These are phyloP conservation scores for Otatea glauca DNA, from an alignment of 176 grass and related monocot genomes.

Conservation along the genomic window DNA sequence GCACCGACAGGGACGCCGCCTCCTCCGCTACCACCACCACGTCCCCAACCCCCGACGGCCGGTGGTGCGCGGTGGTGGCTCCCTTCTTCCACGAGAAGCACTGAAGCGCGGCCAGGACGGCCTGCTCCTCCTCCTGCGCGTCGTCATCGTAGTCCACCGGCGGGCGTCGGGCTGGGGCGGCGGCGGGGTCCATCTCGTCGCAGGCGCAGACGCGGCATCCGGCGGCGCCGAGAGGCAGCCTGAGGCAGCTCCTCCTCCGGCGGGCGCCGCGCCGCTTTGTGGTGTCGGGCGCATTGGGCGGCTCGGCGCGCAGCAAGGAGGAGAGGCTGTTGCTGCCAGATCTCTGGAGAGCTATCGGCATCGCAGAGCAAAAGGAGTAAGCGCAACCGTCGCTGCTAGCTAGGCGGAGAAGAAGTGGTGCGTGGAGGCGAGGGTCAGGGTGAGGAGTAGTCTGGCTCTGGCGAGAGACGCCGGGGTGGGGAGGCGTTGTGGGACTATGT, in stretches of 20 bases:
- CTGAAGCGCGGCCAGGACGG: constrained; percentile 9
- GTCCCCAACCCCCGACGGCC: not conserved
- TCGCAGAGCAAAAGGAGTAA: not conserved
- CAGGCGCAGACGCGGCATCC: constrained; percentile 83
- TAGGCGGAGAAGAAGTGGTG: constrained; percentile 51
- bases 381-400: not conserved
- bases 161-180: constrained; percentile 18
- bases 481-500: constrained; percentile 19
- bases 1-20: constrained; percentile 32
- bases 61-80: not conserved
- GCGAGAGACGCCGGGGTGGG: constrained; percentile 32
- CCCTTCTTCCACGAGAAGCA: constrained; percentile 61
- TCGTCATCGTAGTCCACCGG: not conserved
- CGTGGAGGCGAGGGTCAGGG: not conserved
- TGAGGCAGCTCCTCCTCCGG: constrained; percentile 52
- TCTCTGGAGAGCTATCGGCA: constrained; percentile 47
- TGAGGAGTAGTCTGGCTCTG: constrained; percentile 47
- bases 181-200: constrained; percentile 59
- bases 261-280: constrained; percentile 32
- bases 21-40: not conserved
- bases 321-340: constrained; percentile 68
- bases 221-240: constrained; percentile 57
- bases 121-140: constrained; percentile 27
- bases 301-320: constrained; percentile 54
- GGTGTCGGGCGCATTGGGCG: not conserved